A percentile compares a stretch with the other conserved stretches of the same genome.
Evolutionary conservation across 768 basidiomycete genomes (phyloP).

Genomic region (Rossbeevera mucosa): DNA sequence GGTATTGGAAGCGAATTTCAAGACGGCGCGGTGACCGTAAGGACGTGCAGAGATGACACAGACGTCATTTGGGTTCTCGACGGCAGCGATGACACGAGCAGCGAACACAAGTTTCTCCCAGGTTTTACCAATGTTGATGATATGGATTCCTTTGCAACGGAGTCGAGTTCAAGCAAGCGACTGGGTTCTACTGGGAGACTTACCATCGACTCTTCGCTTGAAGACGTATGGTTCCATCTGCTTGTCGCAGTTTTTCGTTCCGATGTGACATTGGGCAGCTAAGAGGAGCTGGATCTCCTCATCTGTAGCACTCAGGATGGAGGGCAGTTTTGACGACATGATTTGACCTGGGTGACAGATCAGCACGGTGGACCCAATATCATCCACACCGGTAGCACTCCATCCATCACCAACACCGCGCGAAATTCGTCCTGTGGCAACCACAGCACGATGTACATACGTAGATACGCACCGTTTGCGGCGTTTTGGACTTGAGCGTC

Average conservation of each 20-base stretch:
- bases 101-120: slow-evolving; percentile 99
- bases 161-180: slow-evolving; percentile 10
- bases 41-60: slow-evolving; percentile 98
- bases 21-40: slow-evolving; percentile 98
- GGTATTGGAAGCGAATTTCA: slow-evolving; percentile 97
- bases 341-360: slow-evolving; percentile 29
- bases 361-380: slow-evolving; percentile 16
- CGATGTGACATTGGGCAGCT: slow-evolving; percentile 94
- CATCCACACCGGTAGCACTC: slow-evolving; percentile 33
- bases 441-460: not conserved
- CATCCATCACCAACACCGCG: slow-evolving; percentile 30
- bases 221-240: slow-evolving; percentile 98
- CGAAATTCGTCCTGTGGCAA: slow-evolving; percentile 4
- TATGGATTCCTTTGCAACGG: slow-evolving; percentile 71
- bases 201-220: slow-evolving; percentile 94
- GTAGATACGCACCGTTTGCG: slow-evolving; percentile 37
- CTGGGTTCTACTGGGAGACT: slow-evolving; percentile 27
- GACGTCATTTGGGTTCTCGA: slow-evolving; percentile 97
- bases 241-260: slow-evolving; percentile 99
- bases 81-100: slow-evolving; percentile 93
- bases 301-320: slow-evolving; percentile 89
- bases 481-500: slow-evolving; percentile 37
- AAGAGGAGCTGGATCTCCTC: slow-evolving; percentile 96
- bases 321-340: slow-evolving; percentile 89
- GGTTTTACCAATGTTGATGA: slow-evolving; percentile 98